phyloP scores from a whole-genome alignment of 441 rosid species.

The Euphorbia neoarborescens region DNA sequence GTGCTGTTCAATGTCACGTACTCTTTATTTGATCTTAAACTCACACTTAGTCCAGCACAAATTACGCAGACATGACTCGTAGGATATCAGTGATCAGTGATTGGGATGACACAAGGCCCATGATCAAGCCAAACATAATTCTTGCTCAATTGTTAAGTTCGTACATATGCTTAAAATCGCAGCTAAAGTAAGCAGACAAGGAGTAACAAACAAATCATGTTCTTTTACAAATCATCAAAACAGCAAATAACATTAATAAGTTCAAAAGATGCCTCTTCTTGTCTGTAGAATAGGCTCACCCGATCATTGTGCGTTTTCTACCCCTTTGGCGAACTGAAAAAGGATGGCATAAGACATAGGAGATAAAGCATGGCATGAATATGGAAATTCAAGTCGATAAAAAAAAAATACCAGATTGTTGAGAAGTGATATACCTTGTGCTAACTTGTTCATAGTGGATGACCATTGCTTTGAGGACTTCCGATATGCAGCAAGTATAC shows the following conservation, averaged over 20 bases:
- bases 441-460: constrained; percentile 79
- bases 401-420: not conserved
- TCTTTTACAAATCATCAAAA: not conserved
- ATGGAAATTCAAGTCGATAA: not conserved
- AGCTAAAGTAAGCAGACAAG: constrained; percentile 1
- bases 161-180: not conserved
- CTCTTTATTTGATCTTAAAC: too few relatives aligned
- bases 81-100: not conserved
- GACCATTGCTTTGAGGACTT: constrained; percentile 97
- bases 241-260: constrained; percentile 9
- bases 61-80: not conserved
- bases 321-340: constrained; percentile 78
- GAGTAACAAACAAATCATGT: not conserved
- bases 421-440: constrained; percentile 46
- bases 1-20: too few relatives aligned
- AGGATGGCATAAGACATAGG: constrained; percentile 14
- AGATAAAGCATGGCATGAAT: not conserved
- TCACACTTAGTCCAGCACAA: not conserved
- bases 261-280: constrained; percentile 2
- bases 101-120: too few relatives aligned
- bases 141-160: not conserved
- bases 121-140: not conserved
- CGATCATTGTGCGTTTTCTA: constrained; percentile 84
- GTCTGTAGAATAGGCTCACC: constrained; percentile 33
- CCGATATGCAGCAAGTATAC: constrained; percentile 60